phyloP scores from a whole-genome alignment of 495 filamentous ascomycete genomes.

The Lasiosphaeria miniovina region DNA sequence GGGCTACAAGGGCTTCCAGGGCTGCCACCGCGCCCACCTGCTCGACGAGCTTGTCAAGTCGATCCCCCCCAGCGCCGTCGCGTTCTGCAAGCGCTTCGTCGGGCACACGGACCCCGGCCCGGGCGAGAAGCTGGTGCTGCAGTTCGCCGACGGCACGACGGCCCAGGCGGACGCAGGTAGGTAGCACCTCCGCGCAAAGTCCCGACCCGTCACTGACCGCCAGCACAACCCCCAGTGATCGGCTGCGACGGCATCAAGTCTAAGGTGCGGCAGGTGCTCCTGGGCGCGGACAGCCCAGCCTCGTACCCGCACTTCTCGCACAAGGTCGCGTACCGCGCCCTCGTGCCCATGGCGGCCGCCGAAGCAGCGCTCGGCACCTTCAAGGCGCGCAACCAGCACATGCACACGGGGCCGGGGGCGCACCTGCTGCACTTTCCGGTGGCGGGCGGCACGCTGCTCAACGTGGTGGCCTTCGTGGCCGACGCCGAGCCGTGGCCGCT shows the following conservation, averaged over 20 bases:
- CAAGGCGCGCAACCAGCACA: constrained; percentile 39
- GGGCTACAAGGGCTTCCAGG: constrained; percentile 38
- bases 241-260: constrained; percentile 55
- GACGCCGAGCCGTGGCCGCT: constrained; percentile 36
- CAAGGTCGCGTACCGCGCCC: constrained; percentile 43
- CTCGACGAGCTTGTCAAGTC: constrained; percentile 51
- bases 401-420: constrained; percentile 43
- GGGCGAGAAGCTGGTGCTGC: constrained; percentile 29
- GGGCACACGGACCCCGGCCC: constrained; percentile 22
- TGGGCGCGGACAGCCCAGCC: constrained; percentile 34
- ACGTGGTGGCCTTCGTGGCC: constrained; percentile 43
- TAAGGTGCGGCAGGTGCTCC: constrained; percentile 36
- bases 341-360: constrained; percentile 46
- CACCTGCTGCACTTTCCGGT: constrained; percentile 45
- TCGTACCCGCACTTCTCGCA: constrained; percentile 42
- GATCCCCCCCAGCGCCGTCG: constrained; percentile 38
- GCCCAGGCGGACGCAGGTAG: constrained; percentile 45
- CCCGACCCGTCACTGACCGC: too few species aligned
- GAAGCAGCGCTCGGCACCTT: constrained; percentile 35
- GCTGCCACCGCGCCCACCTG: constrained; percentile 49
- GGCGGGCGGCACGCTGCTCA: constrained; percentile 28
- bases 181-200: constrained; percentile 5
- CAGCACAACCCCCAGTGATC: constrained; percentile 32
- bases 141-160: constrained; percentile 48
- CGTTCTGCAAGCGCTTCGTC: constrained; percentile 38